Percentiles rank a stretch among this genome's conserved stretches.
These are phyloP conservation scores for Kodamaea lidongshanica DNA, from an alignment of 805 yeast species.

Conservation along the genomic window DNA sequence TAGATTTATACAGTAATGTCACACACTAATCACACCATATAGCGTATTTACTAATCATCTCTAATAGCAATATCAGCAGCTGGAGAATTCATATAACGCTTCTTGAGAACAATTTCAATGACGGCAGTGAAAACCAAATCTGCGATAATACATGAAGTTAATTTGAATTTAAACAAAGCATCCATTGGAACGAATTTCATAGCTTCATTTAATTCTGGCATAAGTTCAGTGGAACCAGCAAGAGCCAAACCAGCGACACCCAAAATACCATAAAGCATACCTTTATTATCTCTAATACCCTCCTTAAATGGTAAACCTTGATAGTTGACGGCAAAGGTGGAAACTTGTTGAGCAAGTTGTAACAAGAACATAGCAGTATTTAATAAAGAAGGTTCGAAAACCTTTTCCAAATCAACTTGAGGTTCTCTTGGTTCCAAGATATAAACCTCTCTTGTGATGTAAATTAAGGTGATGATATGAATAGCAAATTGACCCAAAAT, in stretches of 20 bases:
- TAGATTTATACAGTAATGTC: too few species aligned
- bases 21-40: too few species aligned
- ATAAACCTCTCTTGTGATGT: slow-evolving; percentile 78
- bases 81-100: slow-evolving; percentile 81
- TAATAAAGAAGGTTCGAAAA: slow-evolving; percentile 80
- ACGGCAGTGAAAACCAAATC: slow-evolving; percentile 75
- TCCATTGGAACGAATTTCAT: slow-evolving; percentile 89
- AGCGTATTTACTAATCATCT: slow-evolving; percentile 17
- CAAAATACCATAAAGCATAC: slow-evolving; percentile 92
- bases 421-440: slow-evolving; percentile 89
- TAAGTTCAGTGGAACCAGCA: slow-evolving; percentile 87
- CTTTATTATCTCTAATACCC: slow-evolving; percentile 81
- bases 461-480: slow-evolving; percentile 76
- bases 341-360: slow-evolving; percentile 93
- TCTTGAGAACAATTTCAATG: slow-evolving; percentile 75
- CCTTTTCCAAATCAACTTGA: slow-evolving; percentile 81
- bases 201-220: slow-evolving; percentile 90
- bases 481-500: slow-evolving; percentile 94
- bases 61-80: slow-evolving; percentile 83
- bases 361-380: slow-evolving; percentile 94
- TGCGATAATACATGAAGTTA: slow-evolving; percentile 63
- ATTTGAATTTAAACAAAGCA: slow-evolving; percentile 62
- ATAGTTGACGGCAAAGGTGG: slow-evolving; percentile 96
- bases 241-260: slow-evolving; percentile 88
- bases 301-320: slow-evolving; percentile 97